Percentiles rank a stretch among this genome's conserved stretches.
Evolutionary conservation across 441 rosid species (phyloP).

Genomic region (Adansonia madagascariensis): DNA sequence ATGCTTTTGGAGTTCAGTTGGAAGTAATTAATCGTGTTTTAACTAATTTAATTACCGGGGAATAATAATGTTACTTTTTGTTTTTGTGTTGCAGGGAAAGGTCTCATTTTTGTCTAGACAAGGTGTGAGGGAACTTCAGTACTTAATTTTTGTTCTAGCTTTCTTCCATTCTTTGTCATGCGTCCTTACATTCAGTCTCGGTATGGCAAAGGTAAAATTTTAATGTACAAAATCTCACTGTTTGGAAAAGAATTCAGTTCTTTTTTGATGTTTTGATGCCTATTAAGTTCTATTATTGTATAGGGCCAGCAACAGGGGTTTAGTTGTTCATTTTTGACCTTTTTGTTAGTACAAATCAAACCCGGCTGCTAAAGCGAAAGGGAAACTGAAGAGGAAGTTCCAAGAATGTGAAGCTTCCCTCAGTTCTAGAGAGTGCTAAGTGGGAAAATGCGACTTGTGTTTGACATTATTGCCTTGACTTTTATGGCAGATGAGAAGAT

Average conservation of each 20-base stretch:
- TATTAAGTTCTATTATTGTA: not conserved
- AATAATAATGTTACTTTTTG: not conserved
- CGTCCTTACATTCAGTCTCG: slow-evolving; percentile 54
- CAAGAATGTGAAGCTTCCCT: not conserved
- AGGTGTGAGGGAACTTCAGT: slow-evolving; percentile 56
- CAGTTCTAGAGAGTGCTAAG: not conserved
- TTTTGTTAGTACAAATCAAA: not conserved
- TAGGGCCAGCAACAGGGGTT: not conserved
- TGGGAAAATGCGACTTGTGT: slow-evolving; percentile 29
- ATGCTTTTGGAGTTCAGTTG: not conserved
- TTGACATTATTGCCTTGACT: slow-evolving; percentile 25
- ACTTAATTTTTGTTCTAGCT: slow-evolving; percentile 60
- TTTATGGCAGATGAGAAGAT: slow-evolving; percentile 53
- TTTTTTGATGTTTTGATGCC: not conserved
- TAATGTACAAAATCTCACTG: not conserved
- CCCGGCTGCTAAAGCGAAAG: not conserved
- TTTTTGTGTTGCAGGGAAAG: slow-evolving; percentile 43
- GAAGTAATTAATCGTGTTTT: not conserved
- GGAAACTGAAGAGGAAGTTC: not conserved
- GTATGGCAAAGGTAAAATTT: slow-evolving; percentile 55
- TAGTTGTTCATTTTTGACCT: not conserved
- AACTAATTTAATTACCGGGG: not conserved
- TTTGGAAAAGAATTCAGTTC: not conserved
- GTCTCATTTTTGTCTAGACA: slow-evolving; percentile 49
- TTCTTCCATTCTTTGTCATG: slow-evolving; percentile 58